phyloP scores from a whole-genome alignment of 2,329 filamentous ascomycete species.

The Cladosporium sp. region DNA sequence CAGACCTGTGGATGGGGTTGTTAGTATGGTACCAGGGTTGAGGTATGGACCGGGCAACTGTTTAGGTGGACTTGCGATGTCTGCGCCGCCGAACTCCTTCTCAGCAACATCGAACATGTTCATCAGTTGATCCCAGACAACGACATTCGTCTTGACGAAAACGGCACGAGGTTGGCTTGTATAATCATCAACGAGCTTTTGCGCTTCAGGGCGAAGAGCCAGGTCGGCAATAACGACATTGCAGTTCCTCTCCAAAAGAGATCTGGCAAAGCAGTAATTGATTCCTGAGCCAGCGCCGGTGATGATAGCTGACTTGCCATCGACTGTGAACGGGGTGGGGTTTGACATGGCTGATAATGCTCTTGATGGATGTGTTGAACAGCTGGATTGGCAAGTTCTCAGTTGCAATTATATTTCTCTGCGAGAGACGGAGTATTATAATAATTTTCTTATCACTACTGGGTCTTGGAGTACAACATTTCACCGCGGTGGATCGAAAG shows the following conservation, averaged over 20 bases:
- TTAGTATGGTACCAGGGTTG: neutral
- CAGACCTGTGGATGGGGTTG: conserved; percentile 29
- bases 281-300: conserved; percentile 48
- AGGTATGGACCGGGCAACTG: conserved; percentile 27
- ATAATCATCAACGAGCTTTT: conserved; percentile 37
- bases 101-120: conserved; percentile 47
- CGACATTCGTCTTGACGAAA: conserved; percentile 45
- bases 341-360: neutral
- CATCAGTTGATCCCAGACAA: conserved; percentile 46
- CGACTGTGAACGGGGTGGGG: conserved; percentile 31
- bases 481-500: neutral
- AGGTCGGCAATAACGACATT: conserved; percentile 48
- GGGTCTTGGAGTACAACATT: neutral
- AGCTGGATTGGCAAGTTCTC: neutral
- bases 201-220: conserved; percentile 43
- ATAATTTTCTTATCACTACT: neutral
- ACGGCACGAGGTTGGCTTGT: conserved; percentile 34
- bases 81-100: conserved; percentile 42
- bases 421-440: neutral
- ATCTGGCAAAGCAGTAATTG: conserved; percentile 41
- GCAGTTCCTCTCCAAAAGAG: conserved; percentile 42
- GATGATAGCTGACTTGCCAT: conserved; percentile 38
- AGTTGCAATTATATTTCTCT: too few species aligned
- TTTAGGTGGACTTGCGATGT: conserved; percentile 39
- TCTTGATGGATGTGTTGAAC: neutral